Base-by-base conservation (phyloP, 139 green algal genomes). In the Astrephomene gubernaculifera region DNA sequence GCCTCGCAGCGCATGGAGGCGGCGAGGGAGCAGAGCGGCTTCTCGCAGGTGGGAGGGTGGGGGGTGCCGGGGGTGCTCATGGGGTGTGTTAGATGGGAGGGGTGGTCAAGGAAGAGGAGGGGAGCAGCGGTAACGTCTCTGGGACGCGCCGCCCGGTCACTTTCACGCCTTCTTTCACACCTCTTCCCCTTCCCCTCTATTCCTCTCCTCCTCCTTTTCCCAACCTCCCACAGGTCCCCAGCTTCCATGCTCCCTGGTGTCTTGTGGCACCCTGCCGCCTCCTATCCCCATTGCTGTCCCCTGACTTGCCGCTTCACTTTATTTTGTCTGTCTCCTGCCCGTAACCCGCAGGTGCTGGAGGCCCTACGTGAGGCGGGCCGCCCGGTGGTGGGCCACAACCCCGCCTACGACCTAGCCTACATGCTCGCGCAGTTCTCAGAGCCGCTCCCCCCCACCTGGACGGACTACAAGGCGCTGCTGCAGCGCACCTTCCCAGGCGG, bases 361-460 rank as follows among this genome's bases (percentile, higher is more conserved):
- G 76, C 83, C 14, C 90, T 97, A 52, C 86, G 91, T 17, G 89
- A 91, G 36, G 63, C 83, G 67, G 70, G 80, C 6, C 86, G 87
- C 60, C 89, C 89, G n/a, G 90, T 88, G 0, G 90, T 95, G 0
- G 94, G 88, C 0, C 94, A 97, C 89, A 97, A 97, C 85, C 36
- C 90, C 33, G 25, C 69, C 21, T 92, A 93, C 44, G 94, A 97
- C 86, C 83, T 97, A 10, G 86, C 92, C 6, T 97, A 91, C 80
- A 78, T 43, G n/a, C 87, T 96, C 36, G 53, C 89, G 14, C 81
- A 80, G 1, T 97, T 95, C 81, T 88, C 85, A 1, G 71, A 57
- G 49, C 69, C 85, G 35, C 73, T 88, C 54, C 73, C 82, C 0
- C 78, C 63, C n/a, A 87, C 33, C 38, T 97, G 94, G 94, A 21